Percentiles rank a stretch among this genome's conserved stretches.
These are phyloP conservation scores for Vanilla planifolia DNA, from an alignment of 106 monocot species.

Conservation along the genomic window DNA sequence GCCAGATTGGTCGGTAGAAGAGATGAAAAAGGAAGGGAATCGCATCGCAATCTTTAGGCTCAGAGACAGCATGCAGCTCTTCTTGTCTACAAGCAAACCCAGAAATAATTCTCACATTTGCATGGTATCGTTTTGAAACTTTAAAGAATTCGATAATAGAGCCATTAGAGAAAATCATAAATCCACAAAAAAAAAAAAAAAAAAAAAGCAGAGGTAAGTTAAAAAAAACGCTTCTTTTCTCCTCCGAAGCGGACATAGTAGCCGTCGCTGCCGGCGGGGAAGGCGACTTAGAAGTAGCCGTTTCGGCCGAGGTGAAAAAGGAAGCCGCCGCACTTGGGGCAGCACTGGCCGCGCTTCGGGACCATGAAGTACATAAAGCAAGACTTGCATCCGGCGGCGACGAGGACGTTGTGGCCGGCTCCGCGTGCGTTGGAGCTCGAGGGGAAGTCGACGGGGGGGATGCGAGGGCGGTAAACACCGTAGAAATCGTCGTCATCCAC, in stretches of 20 bases:
- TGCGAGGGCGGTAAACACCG: conserved; percentile 3
- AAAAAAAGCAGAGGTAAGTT: background rate
- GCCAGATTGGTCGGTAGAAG: too few relatives aligned
- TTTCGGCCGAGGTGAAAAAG: conserved; percentile 49
- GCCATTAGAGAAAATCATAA: background rate
- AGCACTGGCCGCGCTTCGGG: conserved; percentile 36
- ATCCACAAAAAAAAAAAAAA: background rate
- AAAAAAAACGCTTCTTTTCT: background rate
- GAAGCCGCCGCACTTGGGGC: conserved; percentile 65
- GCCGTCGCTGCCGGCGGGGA: background rate
- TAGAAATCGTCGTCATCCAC: conserved; percentile 6
- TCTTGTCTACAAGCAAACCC: too few relatives aligned
- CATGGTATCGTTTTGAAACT: too few relatives aligned
- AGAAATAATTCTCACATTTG: too few relatives aligned
- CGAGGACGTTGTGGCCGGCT: conserved; percentile 27
- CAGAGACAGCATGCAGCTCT: background rate
- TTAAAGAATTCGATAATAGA: background rate
- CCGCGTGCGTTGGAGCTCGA: background rate
- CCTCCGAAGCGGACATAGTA: background rate
- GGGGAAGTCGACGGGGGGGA: conserved; percentile 17
- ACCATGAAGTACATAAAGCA: conserved; percentile 92
- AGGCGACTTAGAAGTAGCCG: conserved; percentile 12
- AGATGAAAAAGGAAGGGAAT: background rate
- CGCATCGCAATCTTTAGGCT: conserved; percentile 3
- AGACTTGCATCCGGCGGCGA: conserved; percentile 66